These are phyloP conservation scores for Solanum hybrid DNA, from an alignment of 305 asterid species.

Conservation along the genomic window DNA sequence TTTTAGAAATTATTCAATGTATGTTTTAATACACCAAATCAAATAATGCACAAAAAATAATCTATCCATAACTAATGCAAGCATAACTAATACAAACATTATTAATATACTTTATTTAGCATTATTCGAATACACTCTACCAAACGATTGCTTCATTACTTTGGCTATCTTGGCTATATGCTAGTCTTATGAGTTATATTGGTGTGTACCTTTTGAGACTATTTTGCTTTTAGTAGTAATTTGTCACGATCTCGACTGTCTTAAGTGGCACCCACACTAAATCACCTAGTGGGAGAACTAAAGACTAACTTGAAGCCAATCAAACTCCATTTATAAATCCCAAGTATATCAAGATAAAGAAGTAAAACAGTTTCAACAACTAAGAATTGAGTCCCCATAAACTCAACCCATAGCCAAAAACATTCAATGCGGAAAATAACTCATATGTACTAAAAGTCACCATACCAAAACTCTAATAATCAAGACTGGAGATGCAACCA, in stretches of 20 bases:
- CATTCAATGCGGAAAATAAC: too few species aligned
- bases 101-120: too few species aligned
- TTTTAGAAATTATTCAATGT: neutral
- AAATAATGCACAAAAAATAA: neutral
- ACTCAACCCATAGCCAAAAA: neutral
- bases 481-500: neutral
- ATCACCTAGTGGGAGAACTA: neutral
- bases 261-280: neutral
- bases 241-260: neutral
- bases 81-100: neutral
- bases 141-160: neutral
- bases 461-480: neutral
- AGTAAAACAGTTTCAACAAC: neutral
- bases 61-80: neutral
- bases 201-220: neutral
- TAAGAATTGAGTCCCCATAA: neutral
- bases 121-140: neutral
- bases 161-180: neutral
- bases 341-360: neutral
- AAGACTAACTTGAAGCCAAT: too few species aligned
- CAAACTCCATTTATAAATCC: neutral
- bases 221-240: too few species aligned
- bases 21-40: neutral
- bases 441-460: too few species aligned
- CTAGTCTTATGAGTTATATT: neutral